Evolutionary conservation across 2,329 filamentous ascomycete species (phyloP).

Genomic region (Myriosclerotinia curreyana): DNA sequence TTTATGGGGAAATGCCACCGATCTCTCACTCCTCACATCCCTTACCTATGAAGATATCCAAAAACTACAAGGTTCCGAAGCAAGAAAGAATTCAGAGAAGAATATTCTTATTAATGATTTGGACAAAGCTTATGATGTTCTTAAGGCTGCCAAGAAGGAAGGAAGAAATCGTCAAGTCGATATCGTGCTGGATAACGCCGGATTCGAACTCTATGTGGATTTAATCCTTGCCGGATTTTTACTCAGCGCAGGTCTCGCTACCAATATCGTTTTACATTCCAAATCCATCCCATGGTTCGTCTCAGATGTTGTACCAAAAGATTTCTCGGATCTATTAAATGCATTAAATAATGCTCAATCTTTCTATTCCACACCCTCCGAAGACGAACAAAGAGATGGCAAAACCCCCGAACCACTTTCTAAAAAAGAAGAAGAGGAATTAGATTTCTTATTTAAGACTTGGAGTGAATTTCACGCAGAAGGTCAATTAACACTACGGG

Average conservation of each 20-base stretch:
- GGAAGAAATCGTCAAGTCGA: conserved; percentile 76
- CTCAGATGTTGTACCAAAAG: conserved; percentile 83
- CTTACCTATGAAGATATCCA: conserved; percentile 95
- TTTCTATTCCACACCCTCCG: conserved; percentile 74
- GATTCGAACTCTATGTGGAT: conserved; percentile 96
- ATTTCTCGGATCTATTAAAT: conserved; percentile 79
- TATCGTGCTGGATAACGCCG: conserved; percentile 94
- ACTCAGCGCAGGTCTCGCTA: conserved; percentile 79
- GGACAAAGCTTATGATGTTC: conserved; percentile 63
- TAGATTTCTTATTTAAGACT: conserved; percentile 75
- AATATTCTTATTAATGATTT: conserved; percentile 93
- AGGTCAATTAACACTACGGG: conserved; percentile 76
- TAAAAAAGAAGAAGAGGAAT: conserved; percentile 62
- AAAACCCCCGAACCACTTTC: conserved; percentile 61
- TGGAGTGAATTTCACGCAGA: conserved; percentile 80
- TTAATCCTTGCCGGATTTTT: conserved; percentile 89
- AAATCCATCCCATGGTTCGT: conserved; percentile 99
- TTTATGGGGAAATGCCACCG: conserved; percentile 95
- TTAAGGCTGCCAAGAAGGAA: conserved; percentile 62
- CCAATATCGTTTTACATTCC: conserved; percentile 81
- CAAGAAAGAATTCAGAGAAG: conserved; percentile 80
- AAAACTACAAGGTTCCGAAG: conserved; percentile 86
- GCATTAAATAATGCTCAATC: conserved; percentile 71
- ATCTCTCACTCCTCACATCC: conserved; percentile 84
- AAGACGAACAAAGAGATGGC: conserved; percentile 59